Percentiles rank a stretch among this genome's conserved stretches.
Evolutionary conservation across 805 yeast genomes (phyloP).

Genomic region (Cyberlindnera xylosilytica): DNA sequence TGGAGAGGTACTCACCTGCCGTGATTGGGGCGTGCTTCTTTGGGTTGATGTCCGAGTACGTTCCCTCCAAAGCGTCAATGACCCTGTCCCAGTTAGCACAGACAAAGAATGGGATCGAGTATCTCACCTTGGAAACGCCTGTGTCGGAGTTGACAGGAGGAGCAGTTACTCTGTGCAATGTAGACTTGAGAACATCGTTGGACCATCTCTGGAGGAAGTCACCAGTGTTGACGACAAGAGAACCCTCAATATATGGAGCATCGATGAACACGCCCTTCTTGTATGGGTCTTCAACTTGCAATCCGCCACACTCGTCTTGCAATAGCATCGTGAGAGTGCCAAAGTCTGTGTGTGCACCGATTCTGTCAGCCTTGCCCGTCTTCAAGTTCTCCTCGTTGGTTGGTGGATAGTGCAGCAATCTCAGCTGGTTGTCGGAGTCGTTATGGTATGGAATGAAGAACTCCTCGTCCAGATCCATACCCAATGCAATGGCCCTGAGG

Average conservation of each 20-base stretch:
- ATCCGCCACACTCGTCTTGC: constrained; percentile 27
- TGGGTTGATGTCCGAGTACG: constrained; percentile 21
- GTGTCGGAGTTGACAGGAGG: constrained; percentile 22
- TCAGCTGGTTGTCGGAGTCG: constrained; percentile 23
- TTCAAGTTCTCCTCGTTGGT: constrained; percentile 17
- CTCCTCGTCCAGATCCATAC: constrained; percentile 22
- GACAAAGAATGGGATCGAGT: constrained; percentile 29
- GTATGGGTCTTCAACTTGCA: constrained; percentile 24
- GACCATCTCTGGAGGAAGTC: constrained; percentile 28
- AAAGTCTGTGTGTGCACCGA: constrained; percentile 29
- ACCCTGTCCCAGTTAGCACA: constrained; percentile 24
- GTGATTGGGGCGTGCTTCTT: constrained; percentile 28
- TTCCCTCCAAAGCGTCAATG: constrained; percentile 27
- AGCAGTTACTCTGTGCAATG: constrained; percentile 25
- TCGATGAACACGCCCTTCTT: constrained; percentile 18
- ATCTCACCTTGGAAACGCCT: constrained; percentile 23
- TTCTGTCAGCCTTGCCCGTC: constrained; percentile 24
- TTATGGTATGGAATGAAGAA: constrained; percentile 23
- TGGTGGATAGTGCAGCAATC: constrained; percentile 27
- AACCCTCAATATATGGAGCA: constrained; percentile 21
- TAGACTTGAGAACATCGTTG: constrained; percentile 25
- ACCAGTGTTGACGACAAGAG: constrained; percentile 25
- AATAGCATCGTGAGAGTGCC: constrained; percentile 27
- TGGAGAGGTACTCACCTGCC: constrained; percentile 23
- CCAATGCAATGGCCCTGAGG: constrained; percentile 25